phyloP scores from a whole-genome alignment of 2,329 filamentous ascomycete species.

The Aspergillus aculeatinus region DNA sequence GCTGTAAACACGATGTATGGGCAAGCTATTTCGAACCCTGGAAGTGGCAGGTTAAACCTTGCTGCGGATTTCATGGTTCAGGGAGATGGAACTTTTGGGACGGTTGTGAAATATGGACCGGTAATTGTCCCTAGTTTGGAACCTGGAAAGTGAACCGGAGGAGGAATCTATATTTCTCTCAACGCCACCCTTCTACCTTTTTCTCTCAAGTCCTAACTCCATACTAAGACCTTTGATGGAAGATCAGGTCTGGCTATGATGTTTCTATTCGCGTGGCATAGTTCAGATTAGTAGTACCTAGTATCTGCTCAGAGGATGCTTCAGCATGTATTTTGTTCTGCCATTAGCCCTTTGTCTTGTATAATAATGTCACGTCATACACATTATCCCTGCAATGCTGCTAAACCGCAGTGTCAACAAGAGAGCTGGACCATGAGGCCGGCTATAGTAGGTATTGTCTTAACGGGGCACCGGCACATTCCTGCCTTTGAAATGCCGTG shows the following conservation, averaged over 20 bases:
- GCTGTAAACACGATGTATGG: constrained; percentile 55
- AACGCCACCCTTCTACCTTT: neutral
- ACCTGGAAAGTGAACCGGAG: constrained; percentile 58
- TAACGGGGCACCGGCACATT: neutral
- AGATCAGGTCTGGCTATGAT: neutral
- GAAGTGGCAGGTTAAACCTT: constrained; percentile 66
- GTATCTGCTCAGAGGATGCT: neutral
- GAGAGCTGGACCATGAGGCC: neutral
- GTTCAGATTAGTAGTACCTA: neutral
- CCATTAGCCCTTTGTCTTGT: neutral
- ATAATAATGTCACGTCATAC: neutral
- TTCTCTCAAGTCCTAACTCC: neutral
- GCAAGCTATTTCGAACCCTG: constrained; percentile 29
- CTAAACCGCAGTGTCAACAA: neutral
- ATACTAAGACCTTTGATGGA: neutral
- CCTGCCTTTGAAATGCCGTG: neutral
- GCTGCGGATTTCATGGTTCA: constrained; percentile 98
- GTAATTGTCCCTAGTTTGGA: constrained; percentile 89
- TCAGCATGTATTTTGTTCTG: neutral
- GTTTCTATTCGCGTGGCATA: neutral
- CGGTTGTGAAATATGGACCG: constrained; percentile 92
- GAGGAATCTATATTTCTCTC: neutral
- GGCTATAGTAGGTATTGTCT: neutral
- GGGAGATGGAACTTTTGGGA: constrained; percentile 76
- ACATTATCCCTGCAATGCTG: neutral